A percentile compares a stretch with the other conserved stretches of the same genome.
These are phyloP conservation scores for Lepiota brunneoincarnata DNA, from an alignment of 768 basidiomycete genomes.

Conservation along the genomic window DNA sequence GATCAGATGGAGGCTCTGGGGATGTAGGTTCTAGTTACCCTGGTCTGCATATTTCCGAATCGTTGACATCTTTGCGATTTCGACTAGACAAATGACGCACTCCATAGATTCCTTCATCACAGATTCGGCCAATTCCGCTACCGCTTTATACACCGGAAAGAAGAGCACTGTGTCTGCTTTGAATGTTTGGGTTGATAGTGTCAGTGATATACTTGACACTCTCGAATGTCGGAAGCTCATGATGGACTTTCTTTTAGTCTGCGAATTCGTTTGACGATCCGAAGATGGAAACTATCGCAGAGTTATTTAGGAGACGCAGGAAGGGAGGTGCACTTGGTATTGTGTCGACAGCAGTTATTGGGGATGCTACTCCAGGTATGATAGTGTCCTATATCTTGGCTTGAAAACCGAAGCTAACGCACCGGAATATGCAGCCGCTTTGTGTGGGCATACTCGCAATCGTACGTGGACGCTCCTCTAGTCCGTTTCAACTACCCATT, in stretches of 20 bases:
- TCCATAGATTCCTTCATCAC: slow-evolving; percentile 47
- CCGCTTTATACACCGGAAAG: slow-evolving; percentile 43
- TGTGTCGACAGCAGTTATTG: slow-evolving; percentile 43
- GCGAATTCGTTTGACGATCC: slow-evolving; percentile 39
- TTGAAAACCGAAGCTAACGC: neutral
- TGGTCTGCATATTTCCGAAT: neutral
- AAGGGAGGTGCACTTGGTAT: slow-evolving; percentile 41
- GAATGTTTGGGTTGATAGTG: slow-evolving; percentile 42
- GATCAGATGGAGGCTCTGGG: slow-evolving; percentile 45
- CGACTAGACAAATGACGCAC: slow-evolving; percentile 42
- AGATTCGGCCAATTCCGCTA: slow-evolving; percentile 46
- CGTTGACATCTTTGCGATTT: neutral
- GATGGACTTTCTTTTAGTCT: slow-evolving; percentile 28
- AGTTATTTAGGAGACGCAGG: slow-evolving; percentile 36
- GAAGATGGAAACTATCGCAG: slow-evolving; percentile 42
- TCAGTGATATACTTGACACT: slow-evolving; percentile 19
- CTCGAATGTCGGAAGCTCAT: neutral
- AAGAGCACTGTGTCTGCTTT: slow-evolving; percentile 40
- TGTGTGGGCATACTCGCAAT: slow-evolving; percentile 40
- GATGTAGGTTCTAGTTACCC: slow-evolving; percentile 27
- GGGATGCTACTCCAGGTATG: slow-evolving; percentile 41
- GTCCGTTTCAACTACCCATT: neutral
- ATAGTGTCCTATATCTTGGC: neutral
- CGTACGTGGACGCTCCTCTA: slow-evolving; percentile 22
- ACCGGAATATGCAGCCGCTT: slow-evolving; percentile 27